These are phyloP conservation scores for Diversispora epigaea DNA, from an alignment of 192 early-diverging fungal species.

Conservation along the genomic window DNA sequence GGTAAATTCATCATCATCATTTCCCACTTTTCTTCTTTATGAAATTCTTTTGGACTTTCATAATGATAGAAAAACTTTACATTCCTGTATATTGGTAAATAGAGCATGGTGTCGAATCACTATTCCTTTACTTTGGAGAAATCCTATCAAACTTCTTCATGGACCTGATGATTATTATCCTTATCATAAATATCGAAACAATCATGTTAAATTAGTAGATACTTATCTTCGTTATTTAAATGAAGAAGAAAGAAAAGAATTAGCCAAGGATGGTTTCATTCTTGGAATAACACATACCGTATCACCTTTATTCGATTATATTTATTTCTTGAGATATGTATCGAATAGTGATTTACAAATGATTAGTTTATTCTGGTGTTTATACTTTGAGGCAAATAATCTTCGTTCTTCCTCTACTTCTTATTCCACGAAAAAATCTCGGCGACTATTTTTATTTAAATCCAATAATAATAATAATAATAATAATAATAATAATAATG, in stretches of 20 bases:
- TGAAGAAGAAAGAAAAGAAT: background rate
- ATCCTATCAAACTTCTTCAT: slow-evolving; percentile 8
- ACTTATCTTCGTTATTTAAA: background rate
- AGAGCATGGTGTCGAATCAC: slow-evolving; percentile 8
- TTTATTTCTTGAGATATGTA: background rate
- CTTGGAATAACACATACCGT: background rate
- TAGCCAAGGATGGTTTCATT: background rate
- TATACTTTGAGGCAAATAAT: background rate
- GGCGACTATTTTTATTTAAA: too few relatives aligned
- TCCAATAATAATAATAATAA: too few relatives aligned
- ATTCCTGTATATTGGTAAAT: slow-evolving; percentile 16
- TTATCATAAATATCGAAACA: background rate
- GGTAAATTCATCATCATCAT: background rate
- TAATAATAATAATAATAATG: too few relatives aligned
- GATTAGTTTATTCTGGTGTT: slow-evolving; percentile 1
- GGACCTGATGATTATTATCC: slow-evolving; percentile 39
- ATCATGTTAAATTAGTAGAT: background rate
- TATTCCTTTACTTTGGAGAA: slow-evolving; percentile 16
- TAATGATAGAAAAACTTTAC: slow-evolving; percentile 5
- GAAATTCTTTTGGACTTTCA: background rate
- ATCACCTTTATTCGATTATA: background rate
- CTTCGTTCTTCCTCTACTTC: background rate
- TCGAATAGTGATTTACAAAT: background rate
- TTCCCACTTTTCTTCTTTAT: background rate
- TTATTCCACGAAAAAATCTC: background rate